Percentiles rank a stretch among this genome's conserved stretches.
Evolutionary conservation across 31 red algal genomes (phyloP).

Genomic region (Bonnemaisonia californica): DNA sequence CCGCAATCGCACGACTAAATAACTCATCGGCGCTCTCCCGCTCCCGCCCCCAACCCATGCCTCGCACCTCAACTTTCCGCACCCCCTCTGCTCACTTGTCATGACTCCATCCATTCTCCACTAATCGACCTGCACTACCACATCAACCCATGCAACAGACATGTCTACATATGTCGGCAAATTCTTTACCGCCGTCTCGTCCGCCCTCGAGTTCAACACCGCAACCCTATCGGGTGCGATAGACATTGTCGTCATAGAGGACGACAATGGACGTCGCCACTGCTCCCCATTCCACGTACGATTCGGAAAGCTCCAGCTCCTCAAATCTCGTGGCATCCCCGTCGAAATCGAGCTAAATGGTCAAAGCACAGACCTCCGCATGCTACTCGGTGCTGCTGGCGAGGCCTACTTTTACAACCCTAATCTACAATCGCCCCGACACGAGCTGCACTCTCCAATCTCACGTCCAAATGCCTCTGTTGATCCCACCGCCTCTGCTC

Average conservation of each 20-base stretch:
- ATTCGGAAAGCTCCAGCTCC: constrained; percentile 96
- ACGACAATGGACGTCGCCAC: constrained; percentile 71
- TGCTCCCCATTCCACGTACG: constrained; percentile 94
- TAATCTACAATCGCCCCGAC: background rate
- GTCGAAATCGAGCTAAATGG: constrained; percentile 85
- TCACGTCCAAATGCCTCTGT: background rate
- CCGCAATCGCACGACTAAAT: no score
- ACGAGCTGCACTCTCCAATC: background rate
- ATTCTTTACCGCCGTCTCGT: constrained; percentile 84
- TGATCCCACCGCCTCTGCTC: background rate
- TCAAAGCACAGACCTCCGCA: constrained; percentile 51
- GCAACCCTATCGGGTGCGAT: constrained; percentile 99
- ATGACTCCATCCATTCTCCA: background rate
- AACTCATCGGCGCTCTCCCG: no score
- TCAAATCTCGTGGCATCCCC: constrained; percentile 87
- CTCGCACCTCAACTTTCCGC: no score
- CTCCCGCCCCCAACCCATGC: no score
- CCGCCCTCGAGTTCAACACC: constrained; percentile 96
- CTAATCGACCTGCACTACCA: no score
- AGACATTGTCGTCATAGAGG: constrained; percentile 93
- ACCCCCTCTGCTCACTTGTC: background rate
- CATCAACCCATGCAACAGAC: constrained; percentile 20
- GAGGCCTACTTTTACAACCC: constrained; percentile 97
- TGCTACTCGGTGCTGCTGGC: constrained; percentile 91
- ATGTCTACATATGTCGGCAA: constrained; percentile 92